Conservation (phyloP, 257 asterid genomes). For the Fraxinus excelsior region DNA sequence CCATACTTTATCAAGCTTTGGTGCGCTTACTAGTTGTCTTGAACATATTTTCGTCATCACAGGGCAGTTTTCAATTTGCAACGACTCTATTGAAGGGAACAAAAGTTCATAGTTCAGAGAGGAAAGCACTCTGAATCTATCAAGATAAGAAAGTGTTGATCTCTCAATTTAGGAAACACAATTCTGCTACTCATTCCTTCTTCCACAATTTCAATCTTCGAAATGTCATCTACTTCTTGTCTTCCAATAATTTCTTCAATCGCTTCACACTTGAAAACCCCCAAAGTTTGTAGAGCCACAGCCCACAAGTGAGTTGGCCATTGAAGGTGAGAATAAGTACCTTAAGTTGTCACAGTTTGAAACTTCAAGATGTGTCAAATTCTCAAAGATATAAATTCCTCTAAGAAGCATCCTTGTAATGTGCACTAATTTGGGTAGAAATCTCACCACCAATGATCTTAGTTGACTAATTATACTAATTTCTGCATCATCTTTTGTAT, state of each 20-base stretch:
- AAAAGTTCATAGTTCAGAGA: neutral
- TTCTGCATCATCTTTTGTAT: neutral
- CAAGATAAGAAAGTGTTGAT: neutral
- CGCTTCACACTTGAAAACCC: too few species aligned
- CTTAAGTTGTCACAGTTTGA: neutral
- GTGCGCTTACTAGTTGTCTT: too few species aligned
- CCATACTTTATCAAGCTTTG: too few species aligned
- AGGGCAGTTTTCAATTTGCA: neutral
- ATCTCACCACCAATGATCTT: neutral
- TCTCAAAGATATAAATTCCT: neutral
- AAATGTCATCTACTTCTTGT: too few species aligned
- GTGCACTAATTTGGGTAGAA: slow-evolving; percentile 1
- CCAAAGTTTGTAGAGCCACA: too few species aligned
- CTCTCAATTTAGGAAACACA: slow-evolving; percentile 6
- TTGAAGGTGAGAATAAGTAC: slow-evolving; percentile 1
- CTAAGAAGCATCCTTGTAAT: slow-evolving; percentile 6
- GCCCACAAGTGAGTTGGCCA: too few species aligned
- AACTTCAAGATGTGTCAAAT: neutral
- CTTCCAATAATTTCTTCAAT: too few species aligned
- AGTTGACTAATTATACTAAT: slow-evolving; percentile 3
- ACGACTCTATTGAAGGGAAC: slow-evolving; percentile 7
- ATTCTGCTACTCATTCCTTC: neutral
- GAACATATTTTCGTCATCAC: neutral
- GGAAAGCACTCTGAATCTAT: neutral
- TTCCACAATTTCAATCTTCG: too few species aligned